Percentiles rank a stretch among this genome's conserved stretches.
Evolutionary conservation across 768 basidiomycete species (phyloP).

Genomic region (Pholiota conissans): DNA sequence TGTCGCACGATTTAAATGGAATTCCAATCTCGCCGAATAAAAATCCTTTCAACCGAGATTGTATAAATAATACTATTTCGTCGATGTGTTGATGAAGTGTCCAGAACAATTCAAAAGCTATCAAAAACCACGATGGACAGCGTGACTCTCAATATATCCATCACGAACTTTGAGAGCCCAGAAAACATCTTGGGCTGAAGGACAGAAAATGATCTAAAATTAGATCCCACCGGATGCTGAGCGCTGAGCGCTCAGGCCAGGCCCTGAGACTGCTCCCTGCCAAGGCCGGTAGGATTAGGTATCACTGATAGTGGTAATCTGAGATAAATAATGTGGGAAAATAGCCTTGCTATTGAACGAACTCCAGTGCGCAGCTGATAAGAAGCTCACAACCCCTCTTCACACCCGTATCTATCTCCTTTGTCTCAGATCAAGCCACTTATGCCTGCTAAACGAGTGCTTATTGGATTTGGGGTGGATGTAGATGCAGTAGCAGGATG

Average conservation of each 20-base stretch:
- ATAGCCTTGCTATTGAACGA: no score
- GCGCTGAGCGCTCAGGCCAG: no score
- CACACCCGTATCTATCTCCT: not conserved
- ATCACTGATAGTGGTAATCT: not conserved
- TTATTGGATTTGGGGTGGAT: constrained; percentile 68
- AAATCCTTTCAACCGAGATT: not conserved
- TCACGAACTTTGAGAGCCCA: no score
- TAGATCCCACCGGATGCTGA: no score
- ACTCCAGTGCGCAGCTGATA: not conserved
- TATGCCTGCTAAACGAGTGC: constrained; percentile 55
- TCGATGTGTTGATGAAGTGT: not conserved
- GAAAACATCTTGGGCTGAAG: no score
- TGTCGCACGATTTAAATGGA: not conserved
- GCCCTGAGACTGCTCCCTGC: no score
- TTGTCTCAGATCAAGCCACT: not conserved
- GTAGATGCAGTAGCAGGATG: constrained; percentile 80
- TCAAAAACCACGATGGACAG: no score
- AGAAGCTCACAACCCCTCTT: not conserved
- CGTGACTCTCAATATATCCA: no score
- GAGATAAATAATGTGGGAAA: not conserved
- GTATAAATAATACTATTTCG: not conserved
- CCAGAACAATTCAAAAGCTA: no score
- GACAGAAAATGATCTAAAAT: no score
- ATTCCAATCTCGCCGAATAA: not conserved
- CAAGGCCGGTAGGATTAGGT: no score